Conservation (phyloP, 805 yeast genomes). For the Saccharomycopsis guyanensis region DNA sequence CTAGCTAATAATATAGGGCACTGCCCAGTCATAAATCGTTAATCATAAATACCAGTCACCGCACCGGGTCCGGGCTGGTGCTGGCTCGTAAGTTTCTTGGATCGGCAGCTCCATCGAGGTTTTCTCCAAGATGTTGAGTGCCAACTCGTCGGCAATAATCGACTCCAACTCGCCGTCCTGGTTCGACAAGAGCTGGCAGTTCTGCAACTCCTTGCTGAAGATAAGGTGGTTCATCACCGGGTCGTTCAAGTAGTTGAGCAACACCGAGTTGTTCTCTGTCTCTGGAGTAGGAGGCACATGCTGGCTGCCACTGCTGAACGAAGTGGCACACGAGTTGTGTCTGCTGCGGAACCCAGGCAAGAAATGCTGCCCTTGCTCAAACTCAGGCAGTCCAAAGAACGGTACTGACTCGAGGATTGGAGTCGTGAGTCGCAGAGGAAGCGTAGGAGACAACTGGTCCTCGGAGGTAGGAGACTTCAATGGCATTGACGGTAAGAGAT, state of each 20-base stretch:
- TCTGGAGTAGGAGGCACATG: slow-evolving; percentile 4
- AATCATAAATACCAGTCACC: too few species aligned
- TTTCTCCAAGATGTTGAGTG: slow-evolving; percentile 16
- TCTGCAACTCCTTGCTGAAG: slow-evolving; percentile 6
- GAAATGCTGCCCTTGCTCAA: background rate
- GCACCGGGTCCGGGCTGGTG: background rate
- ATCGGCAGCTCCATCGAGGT: background rate
- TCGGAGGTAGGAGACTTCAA: slow-evolving; percentile 16
- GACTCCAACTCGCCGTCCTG: background rate
- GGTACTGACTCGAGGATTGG: slow-evolving; percentile 13
- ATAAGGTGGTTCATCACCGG: slow-evolving; percentile 7
- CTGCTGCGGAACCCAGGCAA: slow-evolving; percentile 6
- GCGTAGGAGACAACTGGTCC: slow-evolving; percentile 17
- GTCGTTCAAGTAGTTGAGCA: slow-evolving; percentile 8
- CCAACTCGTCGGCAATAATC: slow-evolving; percentile 11
- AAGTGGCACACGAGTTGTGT: slow-evolving; percentile 20
- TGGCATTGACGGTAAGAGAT: slow-evolving; percentile 20
- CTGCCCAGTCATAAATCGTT: too few species aligned
- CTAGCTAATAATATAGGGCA: too few species aligned
- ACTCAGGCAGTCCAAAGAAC: slow-evolving; percentile 5
- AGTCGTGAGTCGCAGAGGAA: slow-evolving; percentile 19
- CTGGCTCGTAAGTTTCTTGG: background rate
- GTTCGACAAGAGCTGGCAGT: background rate
- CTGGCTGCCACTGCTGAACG: slow-evolving; percentile 9
- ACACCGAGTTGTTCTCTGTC: background rate